phyloP scores from a whole-genome alignment of 2,329 filamentous ascomycete genomes.

The Phoma sp. region DNA sequence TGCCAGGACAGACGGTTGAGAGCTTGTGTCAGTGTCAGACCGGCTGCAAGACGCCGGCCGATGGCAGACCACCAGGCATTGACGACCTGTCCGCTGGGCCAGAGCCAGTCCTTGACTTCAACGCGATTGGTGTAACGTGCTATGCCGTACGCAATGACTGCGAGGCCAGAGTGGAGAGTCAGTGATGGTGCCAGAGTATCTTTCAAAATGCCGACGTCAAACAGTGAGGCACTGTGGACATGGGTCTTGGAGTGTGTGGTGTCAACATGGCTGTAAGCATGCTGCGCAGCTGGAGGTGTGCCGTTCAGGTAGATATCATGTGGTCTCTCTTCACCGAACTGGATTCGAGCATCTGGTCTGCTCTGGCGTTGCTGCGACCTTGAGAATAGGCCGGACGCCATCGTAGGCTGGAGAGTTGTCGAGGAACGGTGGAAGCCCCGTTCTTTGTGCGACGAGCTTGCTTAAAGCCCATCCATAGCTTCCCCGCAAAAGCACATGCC shows the following conservation, averaged over 20 bases:
- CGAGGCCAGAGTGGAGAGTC: constrained; percentile 59
- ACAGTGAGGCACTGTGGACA: constrained; percentile 38
- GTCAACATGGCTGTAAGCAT: constrained; percentile 29
- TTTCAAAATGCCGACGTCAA: constrained; percentile 58
- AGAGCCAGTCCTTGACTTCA: constrained; percentile 66
- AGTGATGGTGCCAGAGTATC: constrained; percentile 62
- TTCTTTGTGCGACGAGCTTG: constrained; percentile 1
- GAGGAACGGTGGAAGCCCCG: neutral
- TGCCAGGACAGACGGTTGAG: constrained; percentile 58
- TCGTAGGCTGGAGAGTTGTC: neutral
- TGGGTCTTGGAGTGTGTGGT: constrained; percentile 42
- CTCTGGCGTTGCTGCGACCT: constrained; percentile 11
- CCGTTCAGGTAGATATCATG: constrained; percentile 42
- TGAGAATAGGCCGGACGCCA: constrained; percentile 17
- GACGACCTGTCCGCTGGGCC: constrained; percentile 60
- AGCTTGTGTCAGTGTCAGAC: constrained; percentile 55
- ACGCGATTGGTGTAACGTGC: constrained; percentile 60
- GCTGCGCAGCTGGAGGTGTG: constrained; percentile 23
- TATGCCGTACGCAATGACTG: constrained; percentile 58
- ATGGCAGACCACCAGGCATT: constrained; percentile 68
- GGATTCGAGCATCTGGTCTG: constrained; percentile 40
- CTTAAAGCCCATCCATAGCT: constrained; percentile 15
- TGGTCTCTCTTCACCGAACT: constrained; percentile 39
- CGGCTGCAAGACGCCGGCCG: constrained; percentile 57
- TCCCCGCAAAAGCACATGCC: constrained; percentile 20